Conservation (phyloP, 1,284 basidiomycete species). For the Anthracocystis panici-leucophaei region DNA sequence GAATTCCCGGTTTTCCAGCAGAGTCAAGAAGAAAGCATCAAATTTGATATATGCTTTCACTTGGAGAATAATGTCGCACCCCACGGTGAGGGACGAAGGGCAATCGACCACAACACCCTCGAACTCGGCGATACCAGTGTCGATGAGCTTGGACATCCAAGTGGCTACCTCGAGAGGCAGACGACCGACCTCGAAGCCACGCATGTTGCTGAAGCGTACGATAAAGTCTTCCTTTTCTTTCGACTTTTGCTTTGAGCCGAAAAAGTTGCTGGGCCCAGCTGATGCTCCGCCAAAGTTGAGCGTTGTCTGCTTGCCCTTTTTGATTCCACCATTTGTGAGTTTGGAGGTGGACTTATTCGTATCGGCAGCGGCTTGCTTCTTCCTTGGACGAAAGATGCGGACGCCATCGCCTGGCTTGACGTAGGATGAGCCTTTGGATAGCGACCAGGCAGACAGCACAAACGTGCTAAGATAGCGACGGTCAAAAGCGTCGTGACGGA, state of each 20-base stretch:
- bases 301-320: constrained; percentile 54
- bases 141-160: constrained; percentile 67
- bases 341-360: constrained; percentile 16
- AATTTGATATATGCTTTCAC: constrained; percentile 59
- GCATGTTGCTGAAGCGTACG: constrained; percentile 65
- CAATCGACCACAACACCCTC: constrained; percentile 66
- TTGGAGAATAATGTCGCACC: constrained; percentile 65
- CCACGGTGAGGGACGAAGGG: constrained; percentile 54
- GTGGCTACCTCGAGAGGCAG: constrained; percentile 60
- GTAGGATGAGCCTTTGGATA: constrained; percentile 62
- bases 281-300: constrained; percentile 49
- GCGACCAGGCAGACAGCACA: constrained; percentile 64
- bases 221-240: constrained; percentile 64
- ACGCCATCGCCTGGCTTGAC: constrained; percentile 61
- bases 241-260: constrained; percentile 31
- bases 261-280: constrained; percentile 7
- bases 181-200: constrained; percentile 66
- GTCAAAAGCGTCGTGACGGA: constrained; percentile 48
- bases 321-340: constrained; percentile 24
- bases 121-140: constrained; percentile 60
- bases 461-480: constrained; percentile 64
- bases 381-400: constrained; percentile 58
- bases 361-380: constrained; percentile 26
- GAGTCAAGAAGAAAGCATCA: constrained; percentile 40
- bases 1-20: constrained; percentile 3